Evolutionary conservation across 148 eudicot species (phyloP).

Genomic region (Heliamphora exappendiculata): DNA sequence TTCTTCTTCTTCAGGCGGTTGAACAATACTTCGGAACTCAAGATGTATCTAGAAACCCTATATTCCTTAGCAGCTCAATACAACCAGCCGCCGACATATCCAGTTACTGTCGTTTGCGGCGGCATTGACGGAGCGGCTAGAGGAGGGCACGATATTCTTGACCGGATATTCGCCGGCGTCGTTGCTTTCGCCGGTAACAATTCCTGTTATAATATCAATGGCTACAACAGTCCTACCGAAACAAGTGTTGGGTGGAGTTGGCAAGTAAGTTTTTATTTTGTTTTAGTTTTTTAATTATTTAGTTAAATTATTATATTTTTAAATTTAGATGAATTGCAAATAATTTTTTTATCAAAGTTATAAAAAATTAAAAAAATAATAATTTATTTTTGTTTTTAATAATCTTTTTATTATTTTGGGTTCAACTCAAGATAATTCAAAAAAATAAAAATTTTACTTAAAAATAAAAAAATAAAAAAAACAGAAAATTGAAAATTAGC

Average conservation of each 20-base stretch:
- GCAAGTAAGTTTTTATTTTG: constrained; percentile 33
- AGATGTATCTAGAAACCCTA: constrained; percentile 17
- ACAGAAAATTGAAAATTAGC: no score
- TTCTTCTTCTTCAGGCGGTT: constrained; percentile 15
- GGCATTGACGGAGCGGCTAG: constrained; percentile 33
- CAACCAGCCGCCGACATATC: constrained; percentile 30
- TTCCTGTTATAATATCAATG: constrained; percentile 13
- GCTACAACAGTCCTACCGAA: background rate
- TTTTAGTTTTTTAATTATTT: no score
- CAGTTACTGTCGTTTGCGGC: constrained; percentile 27
- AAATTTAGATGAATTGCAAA: no score
- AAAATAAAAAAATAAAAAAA: no score
- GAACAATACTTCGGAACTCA: constrained; percentile 20
- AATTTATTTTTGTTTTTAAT: no score
- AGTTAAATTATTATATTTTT: no score
- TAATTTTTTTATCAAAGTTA: no score
- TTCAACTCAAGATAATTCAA: no score
- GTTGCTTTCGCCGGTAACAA: constrained; percentile 21
- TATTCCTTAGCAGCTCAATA: constrained; percentile 40
- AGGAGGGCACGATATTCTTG: constrained; percentile 24
- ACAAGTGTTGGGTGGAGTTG: constrained; percentile 29
- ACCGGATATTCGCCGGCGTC: constrained; percentile 24
- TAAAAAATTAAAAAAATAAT: no score
- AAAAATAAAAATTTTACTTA: no score
- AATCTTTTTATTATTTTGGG: no score